A percentile compares a stretch with the other conserved stretches of the same genome.
phyloP scores from a whole-genome alignment of 257 asterid genomes.

The Solanum pimpinellifolium region DNA sequence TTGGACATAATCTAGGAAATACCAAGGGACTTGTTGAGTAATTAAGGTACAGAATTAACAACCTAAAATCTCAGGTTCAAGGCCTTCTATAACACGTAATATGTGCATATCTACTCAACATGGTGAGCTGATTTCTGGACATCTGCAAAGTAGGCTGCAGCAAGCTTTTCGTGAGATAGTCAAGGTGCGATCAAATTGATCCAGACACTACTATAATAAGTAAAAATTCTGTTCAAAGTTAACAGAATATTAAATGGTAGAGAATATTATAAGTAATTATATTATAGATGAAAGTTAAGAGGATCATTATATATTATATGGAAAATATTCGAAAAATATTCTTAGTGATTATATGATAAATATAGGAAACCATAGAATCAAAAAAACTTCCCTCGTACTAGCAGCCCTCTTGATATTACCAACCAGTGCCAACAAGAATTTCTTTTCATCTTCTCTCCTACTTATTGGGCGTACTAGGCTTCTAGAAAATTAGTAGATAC shows the following conservation, averaged over 20 bases:
- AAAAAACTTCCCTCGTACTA: background rate
- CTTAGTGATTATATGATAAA: background rate
- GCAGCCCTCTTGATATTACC: background rate
- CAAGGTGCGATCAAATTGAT: background rate
- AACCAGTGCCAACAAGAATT: background rate
- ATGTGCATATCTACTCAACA: background rate
- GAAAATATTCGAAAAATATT: background rate
- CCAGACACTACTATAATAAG: background rate
- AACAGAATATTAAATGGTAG: background rate
- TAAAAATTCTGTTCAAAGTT: background rate
- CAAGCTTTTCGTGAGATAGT: background rate
- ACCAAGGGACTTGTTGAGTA: background rate
- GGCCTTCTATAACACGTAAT: background rate
- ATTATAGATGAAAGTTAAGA: background rate
- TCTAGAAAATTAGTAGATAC: background rate
- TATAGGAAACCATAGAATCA: background rate
- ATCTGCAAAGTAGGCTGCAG: background rate
- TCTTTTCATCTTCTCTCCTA: background rate
- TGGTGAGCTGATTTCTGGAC: background rate
- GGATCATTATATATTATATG: background rate
- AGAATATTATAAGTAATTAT: background rate
- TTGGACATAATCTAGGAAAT: background rate
- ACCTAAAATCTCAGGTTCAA: background rate
- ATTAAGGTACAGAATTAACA: background rate
- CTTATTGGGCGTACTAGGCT: background rate